phyloP scores from a whole-genome alignment of 257 asterid genomes.

The Solanum sejunctum region DNA sequence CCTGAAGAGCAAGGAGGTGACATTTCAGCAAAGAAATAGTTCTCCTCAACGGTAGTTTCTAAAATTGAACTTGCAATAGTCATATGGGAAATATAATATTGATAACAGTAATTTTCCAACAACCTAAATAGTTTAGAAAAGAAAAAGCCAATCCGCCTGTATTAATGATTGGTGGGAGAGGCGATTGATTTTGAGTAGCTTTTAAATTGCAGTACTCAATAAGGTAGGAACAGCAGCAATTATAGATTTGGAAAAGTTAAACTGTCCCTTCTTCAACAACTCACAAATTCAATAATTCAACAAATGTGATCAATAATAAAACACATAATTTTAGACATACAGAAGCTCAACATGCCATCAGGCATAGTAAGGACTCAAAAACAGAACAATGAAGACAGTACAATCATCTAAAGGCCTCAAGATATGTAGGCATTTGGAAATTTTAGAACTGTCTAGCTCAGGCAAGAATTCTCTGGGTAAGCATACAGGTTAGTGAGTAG shows the following conservation, averaged over 20 bases:
- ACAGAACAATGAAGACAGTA: neutral
- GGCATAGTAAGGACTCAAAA: neutral
- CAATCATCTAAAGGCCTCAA: neutral
- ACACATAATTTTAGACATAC: neutral
- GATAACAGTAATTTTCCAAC: neutral
- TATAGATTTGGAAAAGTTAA: neutral
- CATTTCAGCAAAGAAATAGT: constrained; percentile 11
- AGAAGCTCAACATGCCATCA: neutral
- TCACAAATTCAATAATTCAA: neutral
- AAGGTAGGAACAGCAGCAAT: neutral
- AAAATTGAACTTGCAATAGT: neutral
- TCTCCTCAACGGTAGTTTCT: neutral
- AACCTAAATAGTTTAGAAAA: neutral
- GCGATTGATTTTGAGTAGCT: neutral
- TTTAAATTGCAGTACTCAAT: neutral
- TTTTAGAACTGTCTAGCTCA: neutral
- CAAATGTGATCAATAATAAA: neutral
- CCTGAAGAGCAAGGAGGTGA: constrained; percentile 33
- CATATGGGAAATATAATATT: neutral
- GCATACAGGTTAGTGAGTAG: neutral
- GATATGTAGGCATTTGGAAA: neutral
- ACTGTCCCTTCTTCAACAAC: neutral
- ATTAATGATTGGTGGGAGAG: neutral
- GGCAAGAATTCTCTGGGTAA: neutral
- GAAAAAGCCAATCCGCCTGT: neutral